phyloP scores from a whole-genome alignment of 129 eudicot genomes.

The Saussurea involucrata region DNA sequence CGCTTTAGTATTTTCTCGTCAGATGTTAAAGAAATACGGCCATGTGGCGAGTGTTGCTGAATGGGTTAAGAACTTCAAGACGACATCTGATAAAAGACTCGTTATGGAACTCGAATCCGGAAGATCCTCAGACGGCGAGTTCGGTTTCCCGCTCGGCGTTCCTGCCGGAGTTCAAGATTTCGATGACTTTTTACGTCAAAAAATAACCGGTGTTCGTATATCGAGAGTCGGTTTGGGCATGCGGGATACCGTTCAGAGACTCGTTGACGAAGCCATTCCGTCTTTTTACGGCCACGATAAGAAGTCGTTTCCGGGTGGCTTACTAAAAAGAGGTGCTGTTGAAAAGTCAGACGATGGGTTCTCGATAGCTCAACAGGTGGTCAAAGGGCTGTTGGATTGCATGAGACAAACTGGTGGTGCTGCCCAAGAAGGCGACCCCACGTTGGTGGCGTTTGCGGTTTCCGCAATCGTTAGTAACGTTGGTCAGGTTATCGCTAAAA shows the following conservation, averaged over 20 bases:
- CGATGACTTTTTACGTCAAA: conserved; percentile 81
- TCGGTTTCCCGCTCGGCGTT: conserved; percentile 71
- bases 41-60: conserved; percentile 64
- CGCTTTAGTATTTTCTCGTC: conserved; percentile 65
- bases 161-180: conserved; percentile 89
- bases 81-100: conserved; percentile 70
- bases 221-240: conserved; percentile 84
- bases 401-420: conserved; percentile 99
- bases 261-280: conserved; percentile 64
- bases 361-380: conserved; percentile 67
- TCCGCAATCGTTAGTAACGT: conserved; percentile 77
- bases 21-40: conserved; percentile 71
- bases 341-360: conserved; percentile 73
- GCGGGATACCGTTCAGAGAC: conserved; percentile 76
- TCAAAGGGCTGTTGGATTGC: conserved; percentile 78
- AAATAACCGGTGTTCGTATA: conserved; percentile 68
- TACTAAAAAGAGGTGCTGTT: conserved; percentile 40
- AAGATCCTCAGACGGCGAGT: conserved; percentile 68
- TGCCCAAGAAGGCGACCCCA: conserved; percentile 99
- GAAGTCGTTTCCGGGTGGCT: conserved; percentile 49
- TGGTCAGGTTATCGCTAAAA: conserved; percentile 72
- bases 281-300: conserved; percentile 68
- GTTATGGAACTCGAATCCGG: conserved; percentile 80
- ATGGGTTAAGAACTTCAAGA: conserved; percentile 76
- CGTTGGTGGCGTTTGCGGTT: conserved; percentile 84